Base-by-base conservation (phyloP, 805 yeast genomes). In the Wickerhamomyces silvicola region DNA sequence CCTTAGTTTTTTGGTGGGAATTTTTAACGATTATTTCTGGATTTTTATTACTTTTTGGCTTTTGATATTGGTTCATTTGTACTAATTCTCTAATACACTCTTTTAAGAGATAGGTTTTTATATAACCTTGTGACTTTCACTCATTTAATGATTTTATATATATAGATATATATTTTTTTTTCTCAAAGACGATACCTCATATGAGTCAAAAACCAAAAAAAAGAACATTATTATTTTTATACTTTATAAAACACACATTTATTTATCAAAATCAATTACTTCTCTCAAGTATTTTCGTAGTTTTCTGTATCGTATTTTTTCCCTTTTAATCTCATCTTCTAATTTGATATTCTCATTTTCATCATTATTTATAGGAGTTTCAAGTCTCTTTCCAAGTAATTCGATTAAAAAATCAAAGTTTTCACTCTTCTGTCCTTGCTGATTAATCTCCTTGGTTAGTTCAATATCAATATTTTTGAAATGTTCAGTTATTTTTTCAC, bases 221-320 rank as follows among this genome's bases (percentile, higher is more conserved):
- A 5, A 7, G 12, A 6, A 5, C n/a, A 10, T 10, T 18, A 14
- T 13, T 13, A 25, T 25, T 8, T 13, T 21, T 26, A 7, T 5
- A n/a, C 28, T 7, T n/a, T n/a, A n/a, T 6, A 14, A 6, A 7
- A 12, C 7, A 20, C 25, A 16, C 25, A 30, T 6, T 30, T 20
- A 7, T 20, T 18, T 16, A 24, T 30, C 16, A 45, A 22, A 11
- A n/a, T n/a, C n/a, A n/a, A n/a, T n/a, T n/a, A n/a, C n/a, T n/a
- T 33, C 25, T 11, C 15, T 22, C 4, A 41, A 11, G 10, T 26
- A 24, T 19, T 22, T 25, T 17, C 33, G 36, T 8, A 45, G 19
- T 12, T 21, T 18, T 16, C 31, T 35, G 10, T 35, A 36, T 22
- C 43, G 24, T 11, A 10, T 10, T 24, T 32, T 41, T 27, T 43